phyloP scores from a whole-genome alignment of 306 rosid species.

The Casuarina glauca region DNA sequence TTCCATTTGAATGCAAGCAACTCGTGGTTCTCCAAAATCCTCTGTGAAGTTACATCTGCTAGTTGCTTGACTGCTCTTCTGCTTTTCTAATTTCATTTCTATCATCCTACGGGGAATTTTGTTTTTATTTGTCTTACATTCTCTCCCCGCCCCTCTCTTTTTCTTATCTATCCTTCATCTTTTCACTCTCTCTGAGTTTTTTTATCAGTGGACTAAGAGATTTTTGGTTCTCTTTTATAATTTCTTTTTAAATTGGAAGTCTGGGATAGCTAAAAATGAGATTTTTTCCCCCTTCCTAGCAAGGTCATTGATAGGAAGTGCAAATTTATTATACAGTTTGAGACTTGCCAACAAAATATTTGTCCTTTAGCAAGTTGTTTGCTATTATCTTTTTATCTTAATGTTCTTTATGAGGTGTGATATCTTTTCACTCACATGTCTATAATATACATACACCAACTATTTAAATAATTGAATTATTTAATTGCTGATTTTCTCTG shows the following conservation, averaged over 20 bases:
- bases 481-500: background rate
- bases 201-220: background rate
- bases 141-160: background rate
- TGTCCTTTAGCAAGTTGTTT: background rate
- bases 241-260: background rate
- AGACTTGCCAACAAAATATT: slow-evolving; percentile 3
- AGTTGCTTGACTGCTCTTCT: background rate
- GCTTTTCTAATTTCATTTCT: background rate
- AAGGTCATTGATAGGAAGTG: background rate
- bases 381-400: background rate
- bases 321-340: background rate
- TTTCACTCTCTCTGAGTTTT: too few relatives aligned
- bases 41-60: background rate
- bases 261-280: background rate
- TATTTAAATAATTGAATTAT: background rate
- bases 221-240: background rate
- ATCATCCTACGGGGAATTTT: background rate
- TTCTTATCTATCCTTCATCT: too few relatives aligned
- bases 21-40: background rate
- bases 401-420: slow-evolving; percentile 4
- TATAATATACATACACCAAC: background rate
- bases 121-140: background rate
- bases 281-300: background rate
- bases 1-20: background rate
- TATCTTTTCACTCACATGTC: background rate